Percentiles rank a stretch among this genome's conserved stretches.
phyloP scores from a whole-genome alignment of 768 basidiomycete genomes.

The Lepiota venenata region DNA sequence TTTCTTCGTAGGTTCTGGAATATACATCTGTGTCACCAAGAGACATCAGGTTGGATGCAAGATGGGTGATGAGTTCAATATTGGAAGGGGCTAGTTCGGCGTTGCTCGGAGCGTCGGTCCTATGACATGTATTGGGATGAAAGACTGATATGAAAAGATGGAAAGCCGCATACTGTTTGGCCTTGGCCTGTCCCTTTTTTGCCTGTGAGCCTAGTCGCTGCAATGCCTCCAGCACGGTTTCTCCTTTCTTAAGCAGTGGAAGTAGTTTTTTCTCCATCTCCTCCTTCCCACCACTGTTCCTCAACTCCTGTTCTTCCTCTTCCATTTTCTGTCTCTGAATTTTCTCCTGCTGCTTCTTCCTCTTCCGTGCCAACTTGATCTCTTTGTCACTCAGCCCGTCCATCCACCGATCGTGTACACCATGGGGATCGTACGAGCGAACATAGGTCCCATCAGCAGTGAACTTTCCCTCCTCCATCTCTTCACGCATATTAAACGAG shows the following conservation, averaged over 20 bases:
- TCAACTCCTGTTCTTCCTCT: slow-evolving; percentile 73
- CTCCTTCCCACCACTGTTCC: slow-evolving; percentile 62
- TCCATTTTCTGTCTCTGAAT: slow-evolving; percentile 63
- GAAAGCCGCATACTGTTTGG: slow-evolving; percentile 26
- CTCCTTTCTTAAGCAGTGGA: slow-evolving; percentile 78
- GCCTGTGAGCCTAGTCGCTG: slow-evolving; percentile 76
- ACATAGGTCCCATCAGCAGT: slow-evolving; percentile 89
- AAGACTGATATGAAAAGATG: not conserved
- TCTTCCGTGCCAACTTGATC: slow-evolving; percentile 77
- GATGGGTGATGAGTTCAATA: slow-evolving; percentile 79
- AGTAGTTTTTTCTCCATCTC: slow-evolving; percentile 68
- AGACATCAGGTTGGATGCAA: slow-evolving; percentile 86
- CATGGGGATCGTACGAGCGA: slow-evolving; percentile 84
- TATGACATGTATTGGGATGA: slow-evolving; percentile 18
- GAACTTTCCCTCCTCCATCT: slow-evolving; percentile 98
- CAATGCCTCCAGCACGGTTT: slow-evolving; percentile 86
- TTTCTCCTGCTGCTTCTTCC: slow-evolving; percentile 73
- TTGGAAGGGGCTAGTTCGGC: slow-evolving; percentile 33
- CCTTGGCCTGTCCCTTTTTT: slow-evolving; percentile 43
- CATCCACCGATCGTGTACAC: slow-evolving; percentile 95
- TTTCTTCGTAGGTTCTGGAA: slow-evolving; percentile 80
- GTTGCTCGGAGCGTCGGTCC: slow-evolving; percentile 36
- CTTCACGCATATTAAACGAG: slow-evolving; percentile 98
- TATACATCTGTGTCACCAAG: slow-evolving; percentile 86
- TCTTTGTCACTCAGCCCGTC: slow-evolving; percentile 82